These are phyloP conservation scores for Nitzschia inconspicua DNA, from an alignment of 108 stramenopile species.

Conservation along the genomic window DNA sequence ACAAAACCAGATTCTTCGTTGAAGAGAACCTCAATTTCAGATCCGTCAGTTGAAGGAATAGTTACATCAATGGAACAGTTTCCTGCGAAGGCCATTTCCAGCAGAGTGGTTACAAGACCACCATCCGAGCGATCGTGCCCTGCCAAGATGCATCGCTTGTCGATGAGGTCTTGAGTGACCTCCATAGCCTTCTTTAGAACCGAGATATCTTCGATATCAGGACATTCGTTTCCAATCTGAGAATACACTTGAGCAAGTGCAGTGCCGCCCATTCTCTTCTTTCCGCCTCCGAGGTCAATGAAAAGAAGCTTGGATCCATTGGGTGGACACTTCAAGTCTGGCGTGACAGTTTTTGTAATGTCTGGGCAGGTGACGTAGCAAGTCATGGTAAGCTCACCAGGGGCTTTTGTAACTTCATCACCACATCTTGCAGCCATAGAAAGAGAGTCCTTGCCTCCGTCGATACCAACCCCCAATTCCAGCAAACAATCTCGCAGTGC, in stretches of 20 bases:
- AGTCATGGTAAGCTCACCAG: slow-evolving; percentile 95
- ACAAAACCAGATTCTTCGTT: slow-evolving; percentile 97
- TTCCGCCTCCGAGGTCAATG: slow-evolving; percentile 86
- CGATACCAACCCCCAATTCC: slow-evolving; percentile 90
- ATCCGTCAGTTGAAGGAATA: slow-evolving; percentile 60
- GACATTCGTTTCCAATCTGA: slow-evolving; percentile 90
- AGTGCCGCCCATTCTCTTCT: slow-evolving; percentile 91
- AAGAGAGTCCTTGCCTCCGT: slow-evolving; percentile 99
- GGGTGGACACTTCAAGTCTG: slow-evolving; percentile 88
- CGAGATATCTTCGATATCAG: slow-evolving; percentile 89
- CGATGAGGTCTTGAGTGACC: slow-evolving; percentile 89
- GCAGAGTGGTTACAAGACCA: slow-evolving; percentile 80
- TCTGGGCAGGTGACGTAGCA: slow-evolving; percentile 95
- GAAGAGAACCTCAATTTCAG: slow-evolving; percentile 87
- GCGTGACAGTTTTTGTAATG: slow-evolving; percentile 93
- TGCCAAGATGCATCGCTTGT: slow-evolving; percentile 72
- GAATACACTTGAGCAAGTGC: slow-evolving; percentile 92
- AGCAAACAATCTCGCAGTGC: slow-evolving; percentile 90
- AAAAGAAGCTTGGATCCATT: slow-evolving; percentile 72
- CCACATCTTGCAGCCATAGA: slow-evolving; percentile 98
- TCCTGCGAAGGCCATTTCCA: slow-evolving; percentile 99
- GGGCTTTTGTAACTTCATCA: slow-evolving; percentile 94
- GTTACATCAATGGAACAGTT: slow-evolving; percentile 91
- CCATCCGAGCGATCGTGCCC: slow-evolving; percentile 98
- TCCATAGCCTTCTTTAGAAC: slow-evolving; percentile 84